Conservation (phyloP, 495 filamentous ascomycete genomes). For the Penicillium antarcticum region DNA sequence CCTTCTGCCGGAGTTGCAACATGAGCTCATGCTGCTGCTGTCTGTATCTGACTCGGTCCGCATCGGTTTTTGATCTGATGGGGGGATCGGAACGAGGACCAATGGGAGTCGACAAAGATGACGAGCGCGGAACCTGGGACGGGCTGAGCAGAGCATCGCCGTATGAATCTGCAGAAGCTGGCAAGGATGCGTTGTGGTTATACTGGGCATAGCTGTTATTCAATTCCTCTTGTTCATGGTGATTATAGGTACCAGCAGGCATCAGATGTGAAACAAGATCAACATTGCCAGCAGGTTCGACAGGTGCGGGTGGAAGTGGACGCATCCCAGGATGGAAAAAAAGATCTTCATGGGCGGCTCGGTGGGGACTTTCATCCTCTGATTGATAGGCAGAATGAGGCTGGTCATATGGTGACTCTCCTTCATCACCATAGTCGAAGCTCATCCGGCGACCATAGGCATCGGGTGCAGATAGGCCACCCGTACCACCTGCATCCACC, state of each 20-base stretch:
- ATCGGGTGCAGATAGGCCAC: slow-evolving; percentile 73
- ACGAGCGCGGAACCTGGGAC: slow-evolving; percentile 74
- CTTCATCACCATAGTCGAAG: slow-evolving; percentile 92
- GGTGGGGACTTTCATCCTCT: slow-evolving; percentile 49
- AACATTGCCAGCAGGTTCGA: slow-evolving; percentile 43
- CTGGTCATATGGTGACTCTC: slow-evolving; percentile 43
- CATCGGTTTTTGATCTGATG: slow-evolving; percentile 91
- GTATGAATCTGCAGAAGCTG: slow-evolving; percentile 46
- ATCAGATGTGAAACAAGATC: slow-evolving; percentile 47
- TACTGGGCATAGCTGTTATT: slow-evolving; percentile 39
- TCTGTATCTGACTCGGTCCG: slow-evolving; percentile 61
- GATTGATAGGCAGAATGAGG: slow-evolving; percentile 51
- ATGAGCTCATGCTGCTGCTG: slow-evolving; percentile 57
- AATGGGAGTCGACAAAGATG: slow-evolving; percentile 75
- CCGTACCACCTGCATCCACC: slow-evolving; percentile 81
- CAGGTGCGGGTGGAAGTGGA: slow-evolving; percentile 78
- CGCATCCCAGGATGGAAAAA: slow-evolving; percentile 90
- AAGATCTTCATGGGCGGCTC: slow-evolving; percentile 77
- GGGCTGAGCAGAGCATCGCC: slow-evolving; percentile 41
- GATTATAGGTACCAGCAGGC: slow-evolving; percentile 54
- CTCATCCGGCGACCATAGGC: slow-evolving; percentile 66
- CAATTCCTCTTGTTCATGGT: slow-evolving; percentile 35
- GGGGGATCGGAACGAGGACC: slow-evolving; percentile 78
- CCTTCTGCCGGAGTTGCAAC: slow-evolving; percentile 47
- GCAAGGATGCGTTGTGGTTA: slow-evolving; percentile 36